These are phyloP conservation scores for Blastobotrys aristatus DNA, from an alignment of 1,139 yeast species.

Conservation along the genomic window DNA sequence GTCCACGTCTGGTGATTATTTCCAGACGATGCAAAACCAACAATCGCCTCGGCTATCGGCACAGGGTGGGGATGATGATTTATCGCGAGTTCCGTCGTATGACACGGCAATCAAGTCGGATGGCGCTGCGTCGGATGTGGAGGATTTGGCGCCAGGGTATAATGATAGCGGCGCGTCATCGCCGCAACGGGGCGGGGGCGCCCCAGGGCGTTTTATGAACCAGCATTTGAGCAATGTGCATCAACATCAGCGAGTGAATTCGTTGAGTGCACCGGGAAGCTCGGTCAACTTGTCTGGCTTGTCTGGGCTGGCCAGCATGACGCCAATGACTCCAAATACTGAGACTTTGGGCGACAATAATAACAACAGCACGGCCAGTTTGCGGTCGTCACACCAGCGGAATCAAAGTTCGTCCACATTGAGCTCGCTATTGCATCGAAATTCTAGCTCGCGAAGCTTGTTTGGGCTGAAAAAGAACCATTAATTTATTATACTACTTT, in stretches of 20 bases:
- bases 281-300: conserved; percentile 8
- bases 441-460: conserved; percentile 11
- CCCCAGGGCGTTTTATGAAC: background rate
- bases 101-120: conserved; percentile 51
- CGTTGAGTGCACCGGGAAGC: conserved; percentile 16
- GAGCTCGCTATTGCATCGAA: conserved; percentile 13
- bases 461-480: conserved; percentile 9
- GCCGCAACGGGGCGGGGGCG: too few species aligned
- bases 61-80: conserved; percentile 39
- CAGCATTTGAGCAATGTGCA: background rate
- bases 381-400: conserved; percentile 10
- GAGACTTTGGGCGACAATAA: background rate
- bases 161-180: conserved; percentile 18
- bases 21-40: background rate
- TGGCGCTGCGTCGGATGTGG: conserved; percentile 18
- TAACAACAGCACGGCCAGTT: background rate
- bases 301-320: background rate
- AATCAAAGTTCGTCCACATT: conserved; percentile 13
- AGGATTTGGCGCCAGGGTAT: conserved; percentile 32
- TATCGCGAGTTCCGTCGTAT: conserved; percentile 79
- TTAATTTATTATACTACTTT: background rate
- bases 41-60: background rate
- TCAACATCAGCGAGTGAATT: background rate
- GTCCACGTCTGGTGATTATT: background rate
- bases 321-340: background rate